Base-by-base conservation (phyloP, 805 yeast species). In the Zygoascus ofunaensis region DNA sequence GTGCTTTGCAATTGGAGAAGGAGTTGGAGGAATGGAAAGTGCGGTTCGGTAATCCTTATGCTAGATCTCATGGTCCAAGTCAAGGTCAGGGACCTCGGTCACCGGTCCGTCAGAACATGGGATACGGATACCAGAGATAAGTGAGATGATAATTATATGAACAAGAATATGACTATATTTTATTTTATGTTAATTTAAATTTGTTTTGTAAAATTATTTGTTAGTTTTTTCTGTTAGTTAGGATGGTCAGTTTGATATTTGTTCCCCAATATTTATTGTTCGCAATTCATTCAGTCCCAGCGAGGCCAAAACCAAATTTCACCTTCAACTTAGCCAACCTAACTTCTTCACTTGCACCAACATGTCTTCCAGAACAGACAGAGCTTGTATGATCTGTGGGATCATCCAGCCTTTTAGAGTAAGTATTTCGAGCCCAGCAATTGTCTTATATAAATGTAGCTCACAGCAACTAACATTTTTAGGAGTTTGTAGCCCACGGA, bases 311-410 rank as follows among this genome's bases (percentile, higher is more conserved):
- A n/a, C n/a, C n/a, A n/a, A 10, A 4, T n/a, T 23, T 5, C 41
- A 24, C 3, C 12, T 17, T 24, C 34, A 23, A 5, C 12, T 23
- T 37, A 19, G 26, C n/a, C n/a, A n/a, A n/a, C n/a, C n/a, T n/a
- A 23, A 19, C 21, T 24, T 18, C 5, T 20, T 32, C 34, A 45
- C 41, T 12, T 15, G 14, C n/a, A n/a, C n/a, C n/a, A 38, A 15
- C 15, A 58, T 59, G 65, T 54, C 81, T 12, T 66, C 75, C 30
- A 75, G 80, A 66, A 72, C 82, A 7, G 94, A 87, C 51, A 78
- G 98, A 71, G 97, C 97, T 5, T 90, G 98, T 59, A 85, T 90
- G 96, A 75, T 92, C 47, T 90, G 98, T 65, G 97, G 97, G 3
- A 74, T 90, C 44, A 85, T 90, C 44, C 94, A 86, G 58, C 78